Conservation (phyloP, 345 rosid species). For the Viola odorata region DNA sequence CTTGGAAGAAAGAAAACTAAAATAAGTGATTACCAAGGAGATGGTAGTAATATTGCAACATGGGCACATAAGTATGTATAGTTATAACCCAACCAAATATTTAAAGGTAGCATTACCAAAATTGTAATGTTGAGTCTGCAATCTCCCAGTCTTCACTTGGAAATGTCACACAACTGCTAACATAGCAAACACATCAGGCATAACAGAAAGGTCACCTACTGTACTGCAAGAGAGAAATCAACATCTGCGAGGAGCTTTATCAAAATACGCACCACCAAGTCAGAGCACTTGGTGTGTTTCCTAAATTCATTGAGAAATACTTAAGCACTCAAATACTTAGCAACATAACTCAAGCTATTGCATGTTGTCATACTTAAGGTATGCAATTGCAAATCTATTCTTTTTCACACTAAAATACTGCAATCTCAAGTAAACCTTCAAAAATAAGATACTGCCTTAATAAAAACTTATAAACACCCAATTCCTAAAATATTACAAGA, state of each 20-base stretch:
- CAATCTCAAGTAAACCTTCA: not conserved
- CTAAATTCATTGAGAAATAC: not conserved
- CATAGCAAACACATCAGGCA: conserved; percentile 19
- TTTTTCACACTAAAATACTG: too few relatives aligned
- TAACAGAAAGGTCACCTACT: not conserved
- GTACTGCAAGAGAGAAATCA: not conserved
- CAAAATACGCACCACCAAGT: not conserved
- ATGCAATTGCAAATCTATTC: too few relatives aligned
- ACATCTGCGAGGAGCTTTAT: not conserved
- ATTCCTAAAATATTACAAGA: conserved; percentile 1
- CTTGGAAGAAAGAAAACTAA: conserved; percentile 31
- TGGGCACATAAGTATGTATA: not conserved
- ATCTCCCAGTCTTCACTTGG: conserved; percentile 97
- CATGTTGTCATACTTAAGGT: too few relatives aligned
- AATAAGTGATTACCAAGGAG: too few relatives aligned
- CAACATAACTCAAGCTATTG: not conserved
- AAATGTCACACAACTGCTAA: conserved; percentile 76
- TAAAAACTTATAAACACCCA: not conserved
- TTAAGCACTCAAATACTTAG: not conserved
- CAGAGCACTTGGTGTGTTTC: not conserved
- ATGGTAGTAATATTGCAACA: not conserved
- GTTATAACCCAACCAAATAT: not conserved
- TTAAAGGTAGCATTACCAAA: conserved; percentile 50
- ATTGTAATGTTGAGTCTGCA: conserved; percentile 96
- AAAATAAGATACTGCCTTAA: not conserved